Evolutionary conservation across 352 stramenopile species (phyloP).

Genomic region (Phytophthora colocasiae): DNA sequence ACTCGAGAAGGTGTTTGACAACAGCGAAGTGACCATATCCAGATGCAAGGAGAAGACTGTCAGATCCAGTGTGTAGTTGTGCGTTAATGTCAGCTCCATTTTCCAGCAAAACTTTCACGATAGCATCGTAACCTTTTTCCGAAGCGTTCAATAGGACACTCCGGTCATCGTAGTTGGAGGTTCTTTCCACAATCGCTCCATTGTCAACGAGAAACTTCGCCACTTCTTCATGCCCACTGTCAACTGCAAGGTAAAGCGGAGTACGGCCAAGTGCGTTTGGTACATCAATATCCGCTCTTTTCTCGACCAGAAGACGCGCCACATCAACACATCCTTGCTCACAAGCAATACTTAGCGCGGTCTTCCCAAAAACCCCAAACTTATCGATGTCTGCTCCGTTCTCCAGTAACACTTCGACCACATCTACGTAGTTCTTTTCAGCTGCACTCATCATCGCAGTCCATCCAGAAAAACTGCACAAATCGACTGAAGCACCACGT

Average conservation of each 20-base stretch:
- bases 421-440: not conserved
- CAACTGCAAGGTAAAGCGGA: not conserved
- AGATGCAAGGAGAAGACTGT: slow-evolving; percentile 1
- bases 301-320: not conserved
- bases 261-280: not conserved
- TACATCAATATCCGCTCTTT: not conserved
- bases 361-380: not conserved
- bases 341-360: not conserved
- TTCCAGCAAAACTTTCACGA: not conserved
- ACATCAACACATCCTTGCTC: not conserved
- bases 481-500: slow-evolving; percentile 1
- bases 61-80: slow-evolving; percentile 4
- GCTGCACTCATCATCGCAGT: slow-evolving; percentile 20
- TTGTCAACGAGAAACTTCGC: not conserved
- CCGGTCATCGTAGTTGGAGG: not conserved
- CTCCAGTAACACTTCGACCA: not conserved
- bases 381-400: not conserved
- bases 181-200: not conserved
- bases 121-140: not conserved
- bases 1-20: slow-evolving; percentile 4
- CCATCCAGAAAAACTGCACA: slow-evolving; percentile 1
- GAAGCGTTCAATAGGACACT: not conserved
- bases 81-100: not conserved
- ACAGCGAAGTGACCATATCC: not conserved
- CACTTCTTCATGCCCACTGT: not conserved